These are phyloP conservation scores for Rutstroemia sp. DNA, from an alignment of 2,329 filamentous ascomycete genomes.

Conservation along the genomic window DNA sequence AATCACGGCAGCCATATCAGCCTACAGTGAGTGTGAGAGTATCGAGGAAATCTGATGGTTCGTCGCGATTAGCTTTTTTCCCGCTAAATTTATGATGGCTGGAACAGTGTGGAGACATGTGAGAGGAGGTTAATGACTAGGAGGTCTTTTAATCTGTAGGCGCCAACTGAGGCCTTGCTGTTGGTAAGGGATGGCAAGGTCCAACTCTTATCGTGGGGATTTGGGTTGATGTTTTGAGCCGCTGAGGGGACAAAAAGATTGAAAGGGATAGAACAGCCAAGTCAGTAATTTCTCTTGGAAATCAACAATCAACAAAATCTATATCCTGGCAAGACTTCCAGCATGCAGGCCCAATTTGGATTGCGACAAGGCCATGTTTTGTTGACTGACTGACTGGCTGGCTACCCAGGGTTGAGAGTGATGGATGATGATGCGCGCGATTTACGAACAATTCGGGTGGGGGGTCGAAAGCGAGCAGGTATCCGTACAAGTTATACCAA, in stretches of 20 bases:
- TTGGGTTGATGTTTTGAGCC: slow-evolving; percentile 11
- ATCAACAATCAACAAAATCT: too few relatives aligned
- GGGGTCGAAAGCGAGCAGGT: not conserved
- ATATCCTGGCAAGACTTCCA: too few relatives aligned
- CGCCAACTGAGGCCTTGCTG: not conserved
- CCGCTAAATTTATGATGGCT: not conserved
- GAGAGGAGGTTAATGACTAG: not conserved
- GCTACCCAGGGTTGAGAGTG: not conserved
- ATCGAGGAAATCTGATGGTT: slow-evolving; percentile 17
- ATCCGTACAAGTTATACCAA: not conserved
- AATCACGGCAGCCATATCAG: slow-evolving; percentile 55
- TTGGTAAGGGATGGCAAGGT: not conserved
- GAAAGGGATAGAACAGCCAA: not conserved
- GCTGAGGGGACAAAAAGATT: not conserved
- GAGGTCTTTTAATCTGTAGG: not conserved
- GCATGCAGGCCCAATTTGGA: not conserved
- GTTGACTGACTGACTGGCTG: too few relatives aligned
- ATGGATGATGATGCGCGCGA: not conserved
- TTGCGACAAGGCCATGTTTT: not conserved
- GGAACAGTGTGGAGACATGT: not conserved
- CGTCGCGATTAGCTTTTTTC: slow-evolving; percentile 17
- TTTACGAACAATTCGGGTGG: slow-evolving; percentile 3
- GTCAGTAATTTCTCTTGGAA: too few relatives aligned
- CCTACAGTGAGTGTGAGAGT: slow-evolving; percentile 18
- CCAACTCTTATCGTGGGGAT: slow-evolving; percentile 4